phyloP scores from a whole-genome alignment of 2,329 filamentous ascomycete genomes.

The Colletotrichum limetticola region DNA sequence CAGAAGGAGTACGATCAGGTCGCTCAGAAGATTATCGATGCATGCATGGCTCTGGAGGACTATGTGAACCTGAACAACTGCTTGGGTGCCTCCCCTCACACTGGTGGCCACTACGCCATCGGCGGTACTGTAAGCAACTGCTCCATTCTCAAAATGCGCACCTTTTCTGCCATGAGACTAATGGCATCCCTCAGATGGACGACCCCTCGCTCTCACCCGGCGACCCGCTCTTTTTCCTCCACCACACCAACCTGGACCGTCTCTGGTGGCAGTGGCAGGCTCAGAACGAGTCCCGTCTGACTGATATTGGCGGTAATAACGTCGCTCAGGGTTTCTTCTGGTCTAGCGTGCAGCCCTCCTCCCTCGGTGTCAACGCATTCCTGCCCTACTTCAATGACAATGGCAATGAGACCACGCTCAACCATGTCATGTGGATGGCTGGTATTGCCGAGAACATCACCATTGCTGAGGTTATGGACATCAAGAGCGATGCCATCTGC shows the following conservation, averaged over 20 bases:
- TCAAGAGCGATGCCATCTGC: slow-evolving; percentile 25
- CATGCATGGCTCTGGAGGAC: slow-evolving; percentile 11
- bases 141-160: too few relatives aligned
- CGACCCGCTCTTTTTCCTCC: slow-evolving; percentile 20
- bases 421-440: slow-evolving; percentile 24
- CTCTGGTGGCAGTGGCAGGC: slow-evolving; percentile 25
- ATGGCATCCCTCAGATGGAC: slow-evolving; percentile 9
- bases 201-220: slow-evolving; percentile 21
- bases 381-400: slow-evolving; percentile 24
- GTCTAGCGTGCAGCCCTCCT: neutral
- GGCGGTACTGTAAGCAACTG: slow-evolving; percentile 15
- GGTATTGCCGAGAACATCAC: slow-evolving; percentile 22
- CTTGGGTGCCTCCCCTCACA: slow-evolving; percentile 11
- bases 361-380: neutral
- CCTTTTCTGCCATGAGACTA: too few relatives aligned
- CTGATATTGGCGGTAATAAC: slow-evolving; percentile 18
- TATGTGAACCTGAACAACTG: slow-evolving; percentile 26
- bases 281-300: slow-evolving; percentile 31
- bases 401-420: slow-evolving; percentile 18
- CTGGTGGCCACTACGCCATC: slow-evolving; percentile 19
- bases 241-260: slow-evolving; percentile 25
- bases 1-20: slow-evolving; percentile 17
- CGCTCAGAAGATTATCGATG: slow-evolving; percentile 19
- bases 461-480: slow-evolving; percentile 25
- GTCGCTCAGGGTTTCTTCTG: slow-evolving; percentile 7